Evolutionary conservation across 768 basidiomycete genomes (phyloP).

Genomic region (Rhizopogon roseolus): DNA sequence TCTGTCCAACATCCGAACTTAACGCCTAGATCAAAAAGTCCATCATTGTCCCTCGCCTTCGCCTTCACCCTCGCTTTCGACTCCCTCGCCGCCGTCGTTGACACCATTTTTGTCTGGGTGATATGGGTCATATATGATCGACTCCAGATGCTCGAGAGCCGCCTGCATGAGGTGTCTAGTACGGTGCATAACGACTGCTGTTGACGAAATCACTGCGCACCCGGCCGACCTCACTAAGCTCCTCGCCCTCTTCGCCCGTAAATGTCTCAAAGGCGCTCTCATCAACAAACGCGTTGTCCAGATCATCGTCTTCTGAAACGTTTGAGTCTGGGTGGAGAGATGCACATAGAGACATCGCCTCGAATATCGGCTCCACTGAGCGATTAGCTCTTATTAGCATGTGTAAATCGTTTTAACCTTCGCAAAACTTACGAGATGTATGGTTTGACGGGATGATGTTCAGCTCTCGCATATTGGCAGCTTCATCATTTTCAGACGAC

Average conservation of each 20-base stretch:
- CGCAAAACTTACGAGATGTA: constrained; percentile 49
- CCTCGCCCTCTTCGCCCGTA: constrained; percentile 53
- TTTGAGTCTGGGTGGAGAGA: constrained; percentile 75
- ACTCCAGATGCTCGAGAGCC: constrained; percentile 77
- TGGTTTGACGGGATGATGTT: constrained; percentile 62
- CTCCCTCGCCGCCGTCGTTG: constrained; percentile 12
- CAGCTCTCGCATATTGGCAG: constrained; percentile 72
- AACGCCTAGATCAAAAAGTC: neutral
- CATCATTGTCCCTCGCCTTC: neutral
- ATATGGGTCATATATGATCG: constrained; percentile 63
- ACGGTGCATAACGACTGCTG: constrained; percentile 75
- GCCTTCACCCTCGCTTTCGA: constrained; percentile 7
- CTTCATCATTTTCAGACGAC: constrained; percentile 31
- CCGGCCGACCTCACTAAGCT: constrained; percentile 85
- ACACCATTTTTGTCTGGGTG: constrained; percentile 4
- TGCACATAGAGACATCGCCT: constrained; percentile 81
- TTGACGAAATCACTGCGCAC: constrained; percentile 88
- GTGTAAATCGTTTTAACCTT: neutral
- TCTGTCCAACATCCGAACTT: neutral
- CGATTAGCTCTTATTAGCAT: neutral
- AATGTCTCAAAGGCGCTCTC: constrained; percentile 45
- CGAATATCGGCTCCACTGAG: constrained; percentile 80
- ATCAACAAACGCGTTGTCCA: constrained; percentile 54
- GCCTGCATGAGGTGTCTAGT: constrained; percentile 72
- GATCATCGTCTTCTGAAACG: constrained; percentile 37